Evolutionary conservation across 2,329 filamentous ascomycete species (phyloP), one percentile per base, ranked within the genome.

Genomic region (Cercospora beticola): DNA sequence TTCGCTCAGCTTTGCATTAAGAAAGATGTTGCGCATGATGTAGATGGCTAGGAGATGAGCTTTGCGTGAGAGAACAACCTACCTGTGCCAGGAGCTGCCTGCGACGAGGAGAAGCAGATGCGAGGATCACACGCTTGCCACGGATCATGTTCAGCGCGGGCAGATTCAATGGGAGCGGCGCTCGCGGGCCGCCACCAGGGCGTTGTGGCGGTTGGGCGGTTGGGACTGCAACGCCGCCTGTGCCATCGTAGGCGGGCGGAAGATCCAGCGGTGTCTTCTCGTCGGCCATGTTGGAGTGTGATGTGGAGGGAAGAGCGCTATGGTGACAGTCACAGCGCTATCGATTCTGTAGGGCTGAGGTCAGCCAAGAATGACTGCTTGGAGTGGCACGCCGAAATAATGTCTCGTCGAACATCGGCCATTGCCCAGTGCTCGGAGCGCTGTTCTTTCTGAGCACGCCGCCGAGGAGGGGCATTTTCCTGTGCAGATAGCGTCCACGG

Each of bases 51-150:
- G 8, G 31, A 33, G 0, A 33, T 4, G 31, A 33, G 12, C 10
- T 33, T 33, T 33, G 6, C 8, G 2, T 30, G 40, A 5, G 26
- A 40, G 31, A 59, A 23, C 21, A 52, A 73, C 76, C 52, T 79
- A 91, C 88, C 81, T 90, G 90, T 61, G 88, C 87, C 52, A 99
- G 87, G 9, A 99, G 88, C 71, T 92, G 90, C 79, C 90, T 91
- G 64, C 95, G 87, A 56, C 95, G 87, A 0, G 95, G 95, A 1
- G 94, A 97, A 21, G 91, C 89, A 2, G 94, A 97, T 63, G 95
- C 95, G 30, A 99, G 89, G 73, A 99, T 92, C 5, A 97, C 89
- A 72, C 94, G 87, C 79, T 92, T 92, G 65, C 87, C 87, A 76
- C 91, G 89, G 72, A 99, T 87, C 76, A 90, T 85, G 75, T 87